Percentiles rank a stretch among this genome's conserved stretches.
Conservation (phyloP, 495 filamentous ascomycete genomes). For the Pseudomonodictys pantanalensis region DNA sequence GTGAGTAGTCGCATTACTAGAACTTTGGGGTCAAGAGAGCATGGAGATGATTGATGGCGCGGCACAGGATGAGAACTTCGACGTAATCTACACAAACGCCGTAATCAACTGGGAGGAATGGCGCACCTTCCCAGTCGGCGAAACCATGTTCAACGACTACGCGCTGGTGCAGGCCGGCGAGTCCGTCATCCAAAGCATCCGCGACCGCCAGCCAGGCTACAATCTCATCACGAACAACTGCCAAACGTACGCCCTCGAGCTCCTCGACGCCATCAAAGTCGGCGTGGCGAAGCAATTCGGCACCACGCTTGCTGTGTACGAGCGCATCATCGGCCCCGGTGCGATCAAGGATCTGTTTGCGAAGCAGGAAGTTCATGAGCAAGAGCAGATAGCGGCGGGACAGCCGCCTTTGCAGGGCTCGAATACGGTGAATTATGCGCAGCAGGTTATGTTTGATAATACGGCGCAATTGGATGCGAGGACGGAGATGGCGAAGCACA, state of each 20-base stretch:
- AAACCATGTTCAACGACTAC: constrained; percentile 49
- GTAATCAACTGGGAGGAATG: constrained; percentile 38
- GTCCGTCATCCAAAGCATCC: constrained; percentile 47
- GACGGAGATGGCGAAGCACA: too few relatives aligned
- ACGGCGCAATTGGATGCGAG: background rate
- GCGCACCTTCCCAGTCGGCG: constrained; percentile 45
- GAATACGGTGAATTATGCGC: background rate
- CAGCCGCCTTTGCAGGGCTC: background rate
- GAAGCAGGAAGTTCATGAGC: constrained; percentile 36
- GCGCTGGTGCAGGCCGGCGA: constrained; percentile 46
- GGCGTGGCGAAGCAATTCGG: constrained; percentile 43
- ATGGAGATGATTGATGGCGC: too few relatives aligned
- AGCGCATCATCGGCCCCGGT: constrained; percentile 42
- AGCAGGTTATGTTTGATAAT: constrained; percentile 6
- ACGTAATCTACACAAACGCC: constrained; percentile 50
- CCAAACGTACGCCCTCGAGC: constrained; percentile 46
- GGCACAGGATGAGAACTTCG: constrained; percentile 47
- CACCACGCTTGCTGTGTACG: constrained; percentile 45
- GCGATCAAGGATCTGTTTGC: constrained; percentile 43
- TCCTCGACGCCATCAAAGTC: constrained; percentile 47
- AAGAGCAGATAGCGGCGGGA: background rate
- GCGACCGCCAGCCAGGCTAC: constrained; percentile 43
- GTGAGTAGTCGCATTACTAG: too few relatives aligned
- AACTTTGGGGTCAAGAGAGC: too few relatives aligned
- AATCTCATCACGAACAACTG: constrained; percentile 52